phyloP scores from a whole-genome alignment of 352 stramenopile genomes.

The Phytopythium oedochilum region DNA sequence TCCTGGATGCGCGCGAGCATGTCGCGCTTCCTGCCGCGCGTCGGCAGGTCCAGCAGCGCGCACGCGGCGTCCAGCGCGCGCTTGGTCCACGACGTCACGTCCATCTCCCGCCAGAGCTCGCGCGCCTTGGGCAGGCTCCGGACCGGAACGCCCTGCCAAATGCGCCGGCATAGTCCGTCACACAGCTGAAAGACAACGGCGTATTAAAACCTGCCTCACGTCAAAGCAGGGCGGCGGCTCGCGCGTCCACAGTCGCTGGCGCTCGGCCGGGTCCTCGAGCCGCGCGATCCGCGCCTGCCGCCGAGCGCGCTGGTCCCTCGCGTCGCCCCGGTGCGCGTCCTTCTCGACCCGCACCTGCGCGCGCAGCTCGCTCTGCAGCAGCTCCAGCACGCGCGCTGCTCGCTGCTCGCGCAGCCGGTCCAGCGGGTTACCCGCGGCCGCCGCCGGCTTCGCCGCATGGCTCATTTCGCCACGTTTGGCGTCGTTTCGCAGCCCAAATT shows the following conservation, averaged over 20 bases:
- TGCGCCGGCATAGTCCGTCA: background rate
- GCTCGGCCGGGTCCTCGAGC: slow-evolving; percentile 37
- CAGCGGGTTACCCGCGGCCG: slow-evolving; percentile 31
- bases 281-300: slow-evolving; percentile 40
- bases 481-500: slow-evolving; percentile 12
- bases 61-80: slow-evolving; percentile 50
- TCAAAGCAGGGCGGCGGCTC: slow-evolving; percentile 34
- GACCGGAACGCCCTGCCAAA: slow-evolving; percentile 30
- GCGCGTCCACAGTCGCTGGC: slow-evolving; percentile 51
- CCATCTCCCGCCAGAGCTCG: slow-evolving; percentile 50
- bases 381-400: slow-evolving; percentile 46
- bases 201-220: background rate
- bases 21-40: slow-evolving; percentile 49
- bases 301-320: slow-evolving; percentile 24
- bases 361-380: slow-evolving; percentile 54
- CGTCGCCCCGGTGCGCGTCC: slow-evolving; percentile 19
- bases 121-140: slow-evolving; percentile 55
- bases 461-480: background rate
- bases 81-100: slow-evolving; percentile 49
- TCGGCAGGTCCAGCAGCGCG: slow-evolving; percentile 46
- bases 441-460: slow-evolving; percentile 1
- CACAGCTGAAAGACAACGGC: background rate
- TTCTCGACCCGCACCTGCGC: slow-evolving; percentile 54
- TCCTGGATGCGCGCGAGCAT: slow-evolving; percentile 64
- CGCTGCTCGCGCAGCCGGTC: slow-evolving; percentile 62